These are phyloP conservation scores for Basidiobolus meristosporus DNA, from an alignment of 371 early-diverging fungal genomes.

Conservation along the genomic window DNA sequence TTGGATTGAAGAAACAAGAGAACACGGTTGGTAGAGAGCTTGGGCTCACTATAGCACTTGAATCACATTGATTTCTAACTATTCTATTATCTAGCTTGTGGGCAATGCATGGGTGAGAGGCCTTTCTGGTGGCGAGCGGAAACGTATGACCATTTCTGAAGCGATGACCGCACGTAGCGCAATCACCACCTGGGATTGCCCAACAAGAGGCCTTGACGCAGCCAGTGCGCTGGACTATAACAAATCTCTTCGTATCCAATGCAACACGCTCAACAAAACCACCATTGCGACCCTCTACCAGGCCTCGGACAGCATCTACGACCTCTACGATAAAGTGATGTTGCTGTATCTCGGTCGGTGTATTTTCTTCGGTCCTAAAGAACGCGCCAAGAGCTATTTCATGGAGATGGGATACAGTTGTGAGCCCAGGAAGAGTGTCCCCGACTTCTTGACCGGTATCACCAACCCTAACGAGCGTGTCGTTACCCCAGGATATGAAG, in stretches of 20 bases:
- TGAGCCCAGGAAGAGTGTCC: constrained; percentile 46
- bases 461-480: constrained; percentile 37
- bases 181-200: constrained; percentile 69
- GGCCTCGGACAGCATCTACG: constrained; percentile 50
- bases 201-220: constrained; percentile 79
- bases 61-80: too few relatives aligned
- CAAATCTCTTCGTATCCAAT: constrained; percentile 41
- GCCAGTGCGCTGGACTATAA: constrained; percentile 68
- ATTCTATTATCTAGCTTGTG: constrained; percentile 35
- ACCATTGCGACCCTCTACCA: constrained; percentile 45
- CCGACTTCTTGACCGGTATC: constrained; percentile 54
- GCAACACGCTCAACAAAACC: constrained; percentile 34
- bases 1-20: constrained; percentile 49
- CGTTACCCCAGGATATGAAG: constrained; percentile 25
- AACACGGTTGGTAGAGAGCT: constrained; percentile 32
- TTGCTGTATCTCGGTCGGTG: constrained; percentile 47
- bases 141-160: constrained; percentile 71
- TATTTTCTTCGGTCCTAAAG: constrained; percentile 51
- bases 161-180: constrained; percentile 59
- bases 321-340: constrained; percentile 53
- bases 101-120: constrained; percentile 71
- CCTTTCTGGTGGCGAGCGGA: constrained; percentile 71
- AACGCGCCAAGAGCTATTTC: constrained; percentile 39
- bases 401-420: constrained; percentile 37
- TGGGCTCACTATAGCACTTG: too few relatives aligned